Evolutionary conservation across 1,139 yeast genomes (phyloP), one percentile per base, ranked within the genome.

Genomic region (Martiniozyma asiatica): DNA sequence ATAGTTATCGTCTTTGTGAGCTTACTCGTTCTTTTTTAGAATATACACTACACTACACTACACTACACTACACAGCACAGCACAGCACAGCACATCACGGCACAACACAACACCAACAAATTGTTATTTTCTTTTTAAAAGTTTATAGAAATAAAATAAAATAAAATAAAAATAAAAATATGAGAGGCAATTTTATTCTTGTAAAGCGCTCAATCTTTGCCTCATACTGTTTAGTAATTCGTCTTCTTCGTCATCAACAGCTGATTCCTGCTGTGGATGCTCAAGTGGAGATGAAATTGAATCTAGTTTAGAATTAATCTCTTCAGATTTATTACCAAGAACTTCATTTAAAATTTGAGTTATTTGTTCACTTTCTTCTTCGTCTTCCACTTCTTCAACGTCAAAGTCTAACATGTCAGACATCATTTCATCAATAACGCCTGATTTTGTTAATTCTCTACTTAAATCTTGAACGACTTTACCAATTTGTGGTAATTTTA

Each of bases 361-460:
- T 12, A 75, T 49, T 32, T 51, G 68, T 48, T 82, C 92, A 24
- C 73, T 82, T 41, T 68, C 79, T 33, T 65, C 73, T 16, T 69
- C 75, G 37, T 73, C 78, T 5, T 19, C n/a, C 30, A 68, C 73
- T 32, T 77, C 76, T 38, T 72, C 66, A 25, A 65, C 78, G 33
- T 75, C 84, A 33, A 68, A 58, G 39, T 87, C 97, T 35, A 89
- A 62, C 46, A 84, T 74, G 49, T 92, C 98, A 35, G 81, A 85
- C 54, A 87, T 75, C 97, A 92, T 89, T 50, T 92, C 98, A 44
- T 81, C 85, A 37, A 92, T 85, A 29, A 92, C 70, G 0, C 98
- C 98, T 4, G 94, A 74, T 51, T 79, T 81, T 71, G 81, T 76
- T 48, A 92, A 65, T 53, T 92, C 98, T 48, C 72, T 77, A 38